phyloP scores from a whole-genome alignment of 768 basidiomycete genomes.

The Suillus cothurnatus region DNA sequence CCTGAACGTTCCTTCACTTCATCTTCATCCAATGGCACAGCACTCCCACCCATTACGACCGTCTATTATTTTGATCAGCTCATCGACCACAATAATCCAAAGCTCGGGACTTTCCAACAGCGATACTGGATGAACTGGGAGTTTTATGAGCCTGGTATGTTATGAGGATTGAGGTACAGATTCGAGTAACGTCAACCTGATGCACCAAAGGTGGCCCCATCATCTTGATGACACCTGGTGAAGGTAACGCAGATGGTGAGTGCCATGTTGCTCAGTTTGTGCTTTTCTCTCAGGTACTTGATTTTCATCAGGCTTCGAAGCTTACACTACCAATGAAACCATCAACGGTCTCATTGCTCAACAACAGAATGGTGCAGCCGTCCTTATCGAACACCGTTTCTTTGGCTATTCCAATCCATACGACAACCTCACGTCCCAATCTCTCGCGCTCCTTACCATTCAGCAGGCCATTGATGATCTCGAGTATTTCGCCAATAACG shows the following conservation, averaged over 20 bases:
- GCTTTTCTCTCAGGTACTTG: background rate
- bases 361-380: conserved; percentile 62
- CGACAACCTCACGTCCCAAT: conserved; percentile 56
- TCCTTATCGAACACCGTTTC: conserved; percentile 74
- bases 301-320: conserved; percentile 31
- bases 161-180: conserved; percentile 16
- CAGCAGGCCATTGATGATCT: conserved; percentile 77
- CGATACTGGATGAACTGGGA: conserved; percentile 73
- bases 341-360: conserved; percentile 68
- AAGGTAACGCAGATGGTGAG: conserved; percentile 51
- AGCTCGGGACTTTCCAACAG: conserved; percentile 72
- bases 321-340: conserved; percentile 64
- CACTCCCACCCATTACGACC: conserved; percentile 26
- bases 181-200: conserved; percentile 18
- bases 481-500: conserved; percentile 71
- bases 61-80: conserved; percentile 34
- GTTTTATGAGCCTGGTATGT: conserved; percentile 55
- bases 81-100: conserved; percentile 52
- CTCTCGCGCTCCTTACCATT: conserved; percentile 62
- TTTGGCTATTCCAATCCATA: conserved; percentile 77
- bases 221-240: conserved; percentile 57
- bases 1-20: conserved; percentile 14
- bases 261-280: too few relatives aligned
- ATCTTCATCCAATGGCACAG: conserved; percentile 28
- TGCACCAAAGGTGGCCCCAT: conserved; percentile 27